A percentile compares a stretch with the other conserved stretches of the same genome.
These are phyloP conservation scores for Penicillium longicatenatum DNA, from an alignment of 495 filamentous ascomycete species.

Conservation along the genomic window DNA sequence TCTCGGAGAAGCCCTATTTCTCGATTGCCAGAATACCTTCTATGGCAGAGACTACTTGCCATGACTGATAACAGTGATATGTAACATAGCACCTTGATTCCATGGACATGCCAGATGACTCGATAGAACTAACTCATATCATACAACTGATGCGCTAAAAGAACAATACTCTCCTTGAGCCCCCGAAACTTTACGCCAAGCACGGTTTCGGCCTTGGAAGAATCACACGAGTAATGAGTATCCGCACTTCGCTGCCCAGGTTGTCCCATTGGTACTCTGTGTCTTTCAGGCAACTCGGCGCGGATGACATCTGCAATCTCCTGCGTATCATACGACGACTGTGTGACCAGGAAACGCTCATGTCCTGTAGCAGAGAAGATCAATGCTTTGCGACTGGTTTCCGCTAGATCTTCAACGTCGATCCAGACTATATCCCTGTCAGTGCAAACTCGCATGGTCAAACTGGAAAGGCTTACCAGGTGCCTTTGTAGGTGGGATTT, in stretches of 20 bases:
- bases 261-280: slow-evolving; percentile 24
- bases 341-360: slow-evolving; percentile 38
- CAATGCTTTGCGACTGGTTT: slow-evolving; percentile 31
- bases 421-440: slow-evolving; percentile 22
- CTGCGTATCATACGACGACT: slow-evolving; percentile 33
- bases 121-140: slow-evolving; percentile 9
- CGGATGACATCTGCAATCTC: slow-evolving; percentile 36
- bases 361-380: slow-evolving; percentile 28
- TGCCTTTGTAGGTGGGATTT: slow-evolving; percentile 25
- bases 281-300: slow-evolving; percentile 22
- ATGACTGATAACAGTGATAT: no score
- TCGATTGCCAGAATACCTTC: no score
- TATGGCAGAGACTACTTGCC: no score
- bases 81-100: no score
- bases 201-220: slow-evolving; percentile 18
- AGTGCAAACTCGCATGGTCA: not conserved
- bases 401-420: slow-evolving; percentile 39
- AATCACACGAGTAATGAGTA: slow-evolving; percentile 33
- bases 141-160: slow-evolving; percentile 28
- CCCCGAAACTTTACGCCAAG: slow-evolving; percentile 21
- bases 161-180: slow-evolving; percentile 24
- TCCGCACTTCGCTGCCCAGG: slow-evolving; percentile 26
- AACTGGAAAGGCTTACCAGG: slow-evolving; percentile 16
- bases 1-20: no score
- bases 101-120: no score